Percentiles rank a stretch among this genome's conserved stretches.
Evolutionary conservation across 306 rosid species (phyloP).

Genomic region (Corylus avellana): DNA sequence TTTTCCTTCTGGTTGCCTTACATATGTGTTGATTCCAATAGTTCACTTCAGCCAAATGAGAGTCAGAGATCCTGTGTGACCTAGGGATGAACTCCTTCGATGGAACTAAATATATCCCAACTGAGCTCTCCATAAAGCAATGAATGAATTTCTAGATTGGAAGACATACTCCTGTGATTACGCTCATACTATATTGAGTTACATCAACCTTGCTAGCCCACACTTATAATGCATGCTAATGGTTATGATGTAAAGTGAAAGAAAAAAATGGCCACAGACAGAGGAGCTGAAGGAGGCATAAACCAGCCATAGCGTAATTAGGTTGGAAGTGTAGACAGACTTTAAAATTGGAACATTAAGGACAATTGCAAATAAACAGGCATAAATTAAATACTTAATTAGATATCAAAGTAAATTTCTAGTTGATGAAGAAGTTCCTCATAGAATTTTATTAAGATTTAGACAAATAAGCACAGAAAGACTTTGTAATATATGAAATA

Average conservation of each 20-base stretch:
- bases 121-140: background rate
- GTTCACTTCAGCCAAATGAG: background rate
- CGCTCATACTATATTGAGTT: background rate
- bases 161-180: background rate
- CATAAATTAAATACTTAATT: background rate
- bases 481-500: background rate
- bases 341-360: background rate
- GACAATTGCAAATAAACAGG: background rate
- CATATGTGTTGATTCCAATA: background rate
- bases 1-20: background rate
- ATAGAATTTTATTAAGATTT: too few relatives aligned
- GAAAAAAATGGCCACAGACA: background rate
- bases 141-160: background rate
- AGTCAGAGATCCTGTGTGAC: background rate
- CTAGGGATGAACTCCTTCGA: conserved; percentile 1
- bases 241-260: background rate
- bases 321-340: background rate
- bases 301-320: background rate
- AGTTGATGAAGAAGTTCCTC: too few relatives aligned
- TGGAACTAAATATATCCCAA: background rate
- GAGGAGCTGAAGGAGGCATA: background rate
- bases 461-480: background rate
- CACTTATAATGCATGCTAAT: background rate
- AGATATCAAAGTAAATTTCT: background rate
- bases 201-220: background rate